Evolutionary conservation across 1,284 basidiomycete genomes (phyloP), one percentile per base, ranked within the genome.

Genomic region (Puccinia triticina): DNA sequence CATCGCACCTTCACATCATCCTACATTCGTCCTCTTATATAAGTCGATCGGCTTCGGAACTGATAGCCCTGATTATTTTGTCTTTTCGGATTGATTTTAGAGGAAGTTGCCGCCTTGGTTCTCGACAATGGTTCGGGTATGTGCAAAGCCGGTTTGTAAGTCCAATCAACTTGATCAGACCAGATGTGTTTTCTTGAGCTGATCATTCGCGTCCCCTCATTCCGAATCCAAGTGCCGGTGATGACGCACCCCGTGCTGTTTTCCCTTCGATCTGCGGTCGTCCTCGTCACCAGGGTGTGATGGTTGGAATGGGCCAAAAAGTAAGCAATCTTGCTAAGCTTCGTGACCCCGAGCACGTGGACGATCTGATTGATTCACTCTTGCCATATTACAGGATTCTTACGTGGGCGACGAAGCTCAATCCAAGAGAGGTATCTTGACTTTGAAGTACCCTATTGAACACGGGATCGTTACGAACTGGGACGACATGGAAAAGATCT

Each of bases 401-500:
- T 87, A 87, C 83, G 87, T 87, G 83, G 87, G 87, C 84, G 94
- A 96, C 87, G 94, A 96, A 89, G 94, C 94, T 77, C 94, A 96
- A 89, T 93, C 94, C 84, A 96, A 96, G 91, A 93, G 94, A 90
- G 94, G 94, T 91, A 94, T 96, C 89, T 89, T 97, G 84, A 95
- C 93, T 84, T 90, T 97, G 88, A 95, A 90, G 90, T 95, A 88
- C 87, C 88, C 88, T 71, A 88, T 89, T 83, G 88, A 89, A 86
- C 88, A 89, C 87, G 88, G 88, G 86, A 94, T 96, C 88, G 94
- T 96, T 85, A 96, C 94, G 88, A 95, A 96, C 91, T 96, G 94
- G 94, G 93, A 94, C 88, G 93, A 94, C 89, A 94, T 94, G 93
- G 93, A 94, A 90, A 94, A 94, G 90, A 94, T 95, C 88, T 95